A percentile compares a stretch with the other conserved stretches of the same genome.
Conservation (phyloP, 495 filamentous ascomycete species). For the Barbatosphaeria neglecta region DNA sequence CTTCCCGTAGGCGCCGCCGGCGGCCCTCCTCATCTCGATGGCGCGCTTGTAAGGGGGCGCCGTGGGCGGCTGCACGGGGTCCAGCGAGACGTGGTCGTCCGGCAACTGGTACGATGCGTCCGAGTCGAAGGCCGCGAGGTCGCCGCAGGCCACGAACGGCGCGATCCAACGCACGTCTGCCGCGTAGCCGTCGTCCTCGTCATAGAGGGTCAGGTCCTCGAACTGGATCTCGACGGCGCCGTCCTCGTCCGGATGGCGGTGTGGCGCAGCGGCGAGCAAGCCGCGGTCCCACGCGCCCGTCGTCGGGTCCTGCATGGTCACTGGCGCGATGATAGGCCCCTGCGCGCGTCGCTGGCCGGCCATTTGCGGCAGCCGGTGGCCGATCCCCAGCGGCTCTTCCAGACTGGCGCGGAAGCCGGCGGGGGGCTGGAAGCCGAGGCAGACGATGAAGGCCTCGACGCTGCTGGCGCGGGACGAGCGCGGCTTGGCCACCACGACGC, state of each 20-base stretch:
- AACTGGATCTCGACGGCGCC: conserved; percentile 53
- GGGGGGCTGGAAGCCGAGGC: conserved; percentile 67
- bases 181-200: conserved; percentile 34
- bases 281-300: conserved; percentile 28
- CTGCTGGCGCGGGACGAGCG: conserved; percentile 86
- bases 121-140: conserved; percentile 86
- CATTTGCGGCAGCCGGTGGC: conserved; percentile 36
- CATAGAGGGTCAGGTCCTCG: conserved; percentile 28
- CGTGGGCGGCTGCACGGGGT: conserved; percentile 92
- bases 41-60: conserved; percentile 90
- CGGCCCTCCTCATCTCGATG: conserved; percentile 66
- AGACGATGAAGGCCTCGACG: conserved; percentile 93
- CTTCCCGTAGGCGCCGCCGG: conserved; percentile 75
- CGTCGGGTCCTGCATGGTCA: conserved; percentile 23
- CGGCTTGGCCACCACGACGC: conserved; percentile 85
- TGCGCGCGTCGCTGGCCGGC: conserved; percentile 20
- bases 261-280: conserved; percentile 6
- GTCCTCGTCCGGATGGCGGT: conserved; percentile 24
- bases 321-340: conserved; percentile 23
- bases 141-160: conserved; percentile 90
- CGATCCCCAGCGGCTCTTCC: conserved; percentile 53
- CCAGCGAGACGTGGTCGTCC: conserved; percentile 59
- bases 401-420: conserved; percentile 52
- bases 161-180: conserved; percentile 75
- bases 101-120: conserved; percentile 88